A percentile compares a stretch with the other conserved stretches of the same genome.
phyloP scores from a whole-genome alignment of 495 filamentous ascomycete species.

The Penicillium ucsense region DNA sequence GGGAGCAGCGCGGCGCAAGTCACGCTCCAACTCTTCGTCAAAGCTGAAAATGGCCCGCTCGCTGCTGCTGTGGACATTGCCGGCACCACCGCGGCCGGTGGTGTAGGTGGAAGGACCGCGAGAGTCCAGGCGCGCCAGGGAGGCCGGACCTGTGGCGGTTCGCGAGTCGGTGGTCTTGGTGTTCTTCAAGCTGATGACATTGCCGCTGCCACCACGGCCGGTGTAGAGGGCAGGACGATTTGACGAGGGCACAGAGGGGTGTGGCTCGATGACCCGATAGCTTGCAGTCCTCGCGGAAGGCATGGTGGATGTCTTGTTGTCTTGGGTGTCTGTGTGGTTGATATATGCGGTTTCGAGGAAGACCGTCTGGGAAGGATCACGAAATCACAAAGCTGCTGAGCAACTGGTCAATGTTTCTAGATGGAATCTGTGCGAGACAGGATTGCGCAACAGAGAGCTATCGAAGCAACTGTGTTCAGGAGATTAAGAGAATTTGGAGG shows the following conservation, averaged over 20 bases:
- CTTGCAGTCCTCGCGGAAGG: conserved; percentile 16
- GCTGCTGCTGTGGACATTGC: conserved; percentile 63
- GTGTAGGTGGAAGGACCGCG: conserved; percentile 45
- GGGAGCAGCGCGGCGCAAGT: conserved; percentile 50
- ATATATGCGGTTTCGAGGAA: conserved; percentile 4
- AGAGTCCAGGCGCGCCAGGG: conserved; percentile 35
- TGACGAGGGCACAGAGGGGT: conserved; percentile 58
- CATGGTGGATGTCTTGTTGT: conserved; percentile 10
- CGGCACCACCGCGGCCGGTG: conserved; percentile 80
- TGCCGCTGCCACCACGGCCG: conserved; percentile 84
- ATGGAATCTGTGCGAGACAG: conserved; percentile 5
- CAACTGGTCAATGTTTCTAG: conserved; percentile 3
- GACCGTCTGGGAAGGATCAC: not conserved
- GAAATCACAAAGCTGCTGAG: conserved; percentile 4
- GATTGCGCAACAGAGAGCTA: not conserved
- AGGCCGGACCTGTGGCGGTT: conserved; percentile 46
- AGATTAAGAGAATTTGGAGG: not conserved
- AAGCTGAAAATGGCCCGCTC: conserved; percentile 76
- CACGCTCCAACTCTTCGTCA: conserved; percentile 81
- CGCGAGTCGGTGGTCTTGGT: conserved; percentile 44
- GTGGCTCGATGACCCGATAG: conserved; percentile 71
- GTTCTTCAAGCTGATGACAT: conserved; percentile 61
- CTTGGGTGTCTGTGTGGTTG: conserved; percentile 5
- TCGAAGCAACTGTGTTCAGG: not conserved
- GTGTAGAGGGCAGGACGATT: conserved; percentile 54